phyloP scores from a whole-genome alignment of 2,329 filamentous ascomycete species.

The Colletotrichum musae region DNA sequence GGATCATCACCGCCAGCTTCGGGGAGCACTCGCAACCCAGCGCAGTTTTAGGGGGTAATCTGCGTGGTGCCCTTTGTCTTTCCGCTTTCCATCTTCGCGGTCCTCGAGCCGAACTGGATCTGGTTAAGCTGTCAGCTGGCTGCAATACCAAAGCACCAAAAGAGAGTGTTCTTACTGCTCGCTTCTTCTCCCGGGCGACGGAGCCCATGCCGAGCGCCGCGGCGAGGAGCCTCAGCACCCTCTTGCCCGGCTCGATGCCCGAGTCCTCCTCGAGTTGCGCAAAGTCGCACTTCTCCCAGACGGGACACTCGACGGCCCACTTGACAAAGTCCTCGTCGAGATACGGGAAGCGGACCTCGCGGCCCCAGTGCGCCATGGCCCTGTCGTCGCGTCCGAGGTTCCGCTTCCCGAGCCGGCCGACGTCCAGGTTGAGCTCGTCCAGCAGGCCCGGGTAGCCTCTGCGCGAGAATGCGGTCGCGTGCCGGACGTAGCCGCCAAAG shows the following conservation, averaged over 20 bases:
- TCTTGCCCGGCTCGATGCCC: conserved; percentile 83
- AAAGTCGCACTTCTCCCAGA: conserved; percentile 93
- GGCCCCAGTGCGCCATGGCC: conserved; percentile 89
- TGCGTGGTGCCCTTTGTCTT: conserved; percentile 78
- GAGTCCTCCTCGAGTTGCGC: conserved; percentile 40
- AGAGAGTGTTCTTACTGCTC: conserved; percentile 73
- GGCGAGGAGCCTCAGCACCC: conserved; percentile 83
- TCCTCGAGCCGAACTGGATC: conserved; percentile 88
- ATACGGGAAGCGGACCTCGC: conserved; percentile 91
- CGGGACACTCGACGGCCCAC: conserved; percentile 81
- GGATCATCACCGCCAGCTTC: conserved; percentile 74
- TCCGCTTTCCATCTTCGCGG: conserved; percentile 84
- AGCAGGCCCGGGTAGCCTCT: conserved; percentile 79
- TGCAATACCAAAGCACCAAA: no score
- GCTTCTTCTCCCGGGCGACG: conserved; percentile 91
- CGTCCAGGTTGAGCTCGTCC: conserved; percentile 87
- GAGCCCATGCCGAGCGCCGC: conserved; percentile 78
- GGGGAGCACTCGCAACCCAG: conserved; percentile 22
- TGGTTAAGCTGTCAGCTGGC: conserved; percentile 47
- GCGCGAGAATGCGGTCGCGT: conserved; percentile 81
- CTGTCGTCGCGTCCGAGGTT: conserved; percentile 96
- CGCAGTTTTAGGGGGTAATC: conserved; percentile 57
- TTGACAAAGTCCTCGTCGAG: conserved; percentile 89
- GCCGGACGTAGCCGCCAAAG: conserved; percentile 92
- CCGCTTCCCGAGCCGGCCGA: conserved; percentile 88